Evolutionary conservation across 306 rosid genomes (phyloP).

Genomic region (Glycine soja): DNA sequence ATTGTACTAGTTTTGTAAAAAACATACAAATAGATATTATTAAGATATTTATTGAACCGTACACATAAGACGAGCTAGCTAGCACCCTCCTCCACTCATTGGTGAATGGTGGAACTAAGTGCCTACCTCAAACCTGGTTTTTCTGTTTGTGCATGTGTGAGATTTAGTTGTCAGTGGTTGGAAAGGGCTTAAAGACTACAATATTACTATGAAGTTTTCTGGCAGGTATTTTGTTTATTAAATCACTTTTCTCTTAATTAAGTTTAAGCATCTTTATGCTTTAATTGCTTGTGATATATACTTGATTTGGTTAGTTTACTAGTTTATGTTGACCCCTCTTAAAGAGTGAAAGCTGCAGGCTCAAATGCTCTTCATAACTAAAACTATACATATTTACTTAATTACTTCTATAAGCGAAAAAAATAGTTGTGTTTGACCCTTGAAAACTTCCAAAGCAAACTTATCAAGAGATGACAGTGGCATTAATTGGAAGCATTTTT

Average conservation of each 20-base stretch:
- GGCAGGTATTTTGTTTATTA: slow-evolving; percentile 50
- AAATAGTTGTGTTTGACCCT: not conserved
- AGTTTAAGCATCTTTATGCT: not conserved
- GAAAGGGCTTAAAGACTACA: slow-evolving; percentile 31
- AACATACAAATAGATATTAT: too few species aligned
- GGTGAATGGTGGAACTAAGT: slow-evolving; percentile 36
- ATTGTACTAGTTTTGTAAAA: too few species aligned
- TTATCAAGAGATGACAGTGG: not conserved
- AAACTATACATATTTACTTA: not conserved
- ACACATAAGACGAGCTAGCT: slow-evolving; percentile 34
- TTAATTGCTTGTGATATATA: not conserved
- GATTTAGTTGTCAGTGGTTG: slow-evolving; percentile 21
- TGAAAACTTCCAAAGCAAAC: slow-evolving; percentile 15
- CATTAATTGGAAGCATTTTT: too few species aligned
- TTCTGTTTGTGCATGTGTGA: not conserved
- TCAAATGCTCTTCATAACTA: not conserved
- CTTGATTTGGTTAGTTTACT: slow-evolving; percentile 11
- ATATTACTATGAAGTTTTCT: slow-evolving; percentile 21
- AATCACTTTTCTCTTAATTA: slow-evolving; percentile 2
- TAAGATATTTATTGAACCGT: too few species aligned
- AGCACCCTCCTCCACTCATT: slow-evolving; percentile 1
- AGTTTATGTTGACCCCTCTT: slow-evolving; percentile 4
- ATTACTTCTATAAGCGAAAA: not conserved
- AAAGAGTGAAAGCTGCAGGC: slow-evolving; percentile 4
- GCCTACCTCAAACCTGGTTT: slow-evolving; percentile 13